Conservation (phyloP, 2,329 filamentous ascomycete species). For the Geoglossum cookeanum region DNA sequence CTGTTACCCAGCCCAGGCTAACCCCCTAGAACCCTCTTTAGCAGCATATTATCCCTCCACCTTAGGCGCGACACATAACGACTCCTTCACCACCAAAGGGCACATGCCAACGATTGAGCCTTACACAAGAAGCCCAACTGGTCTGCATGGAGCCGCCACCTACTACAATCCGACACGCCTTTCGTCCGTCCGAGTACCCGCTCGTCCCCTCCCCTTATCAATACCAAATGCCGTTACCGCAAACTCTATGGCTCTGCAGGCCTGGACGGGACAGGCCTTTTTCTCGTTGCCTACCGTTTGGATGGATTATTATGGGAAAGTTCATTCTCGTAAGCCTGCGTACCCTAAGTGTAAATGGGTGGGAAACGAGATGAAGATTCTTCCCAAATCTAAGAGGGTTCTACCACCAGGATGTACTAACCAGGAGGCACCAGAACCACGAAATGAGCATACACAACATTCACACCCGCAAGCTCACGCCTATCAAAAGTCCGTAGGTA, state of each 20-base stretch:
- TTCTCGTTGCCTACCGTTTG: background rate
- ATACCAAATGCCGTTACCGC: background rate
- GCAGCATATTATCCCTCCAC: no score
- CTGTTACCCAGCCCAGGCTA: background rate
- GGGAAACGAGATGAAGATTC: background rate
- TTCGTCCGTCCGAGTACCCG: background rate
- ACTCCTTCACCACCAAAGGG: background rate
- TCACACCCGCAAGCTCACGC: background rate
- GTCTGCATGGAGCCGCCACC: background rate
- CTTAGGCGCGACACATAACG: no score
- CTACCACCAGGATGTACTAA: background rate
- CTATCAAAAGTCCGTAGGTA: background rate
- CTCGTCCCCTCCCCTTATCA: background rate
- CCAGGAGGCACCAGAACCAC: background rate
- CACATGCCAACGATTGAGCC: background rate
- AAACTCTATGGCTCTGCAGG: no score
- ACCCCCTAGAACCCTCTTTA: background rate
- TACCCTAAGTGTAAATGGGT: background rate
- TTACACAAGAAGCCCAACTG: background rate
- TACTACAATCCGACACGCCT: background rate
- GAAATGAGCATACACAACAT: background rate
- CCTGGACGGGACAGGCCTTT: background rate
- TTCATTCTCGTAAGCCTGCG: background rate
- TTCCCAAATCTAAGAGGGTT: background rate
- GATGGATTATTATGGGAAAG: background rate